Percentiles rank a stretch among this genome's conserved stretches.
phyloP scores from a whole-genome alignment of 805 yeast species.

The Myxozyma nipponensis region DNA sequence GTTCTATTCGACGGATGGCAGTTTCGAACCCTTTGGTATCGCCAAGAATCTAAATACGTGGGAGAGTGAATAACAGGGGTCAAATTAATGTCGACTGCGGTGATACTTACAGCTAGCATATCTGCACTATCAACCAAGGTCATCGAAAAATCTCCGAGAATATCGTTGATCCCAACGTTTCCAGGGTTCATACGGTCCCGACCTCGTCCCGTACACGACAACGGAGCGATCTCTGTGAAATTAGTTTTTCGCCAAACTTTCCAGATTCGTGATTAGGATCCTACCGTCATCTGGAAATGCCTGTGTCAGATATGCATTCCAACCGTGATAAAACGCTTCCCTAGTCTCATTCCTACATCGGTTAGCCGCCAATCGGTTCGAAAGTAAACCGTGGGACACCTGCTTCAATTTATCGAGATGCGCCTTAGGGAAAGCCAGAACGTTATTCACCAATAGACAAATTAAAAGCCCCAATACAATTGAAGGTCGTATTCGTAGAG shows the following conservation, averaged over 20 bases:
- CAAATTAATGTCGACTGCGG: no score
- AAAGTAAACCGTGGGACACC: neutral
- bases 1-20: constrained; percentile 43
- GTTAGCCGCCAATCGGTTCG: neutral
- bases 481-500: no score
- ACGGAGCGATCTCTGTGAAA: constrained; percentile 56
- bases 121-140: constrained; percentile 79
- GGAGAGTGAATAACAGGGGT: no score
- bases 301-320: constrained; percentile 59
- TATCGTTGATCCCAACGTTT: constrained; percentile 70
- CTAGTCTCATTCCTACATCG: constrained; percentile 26
- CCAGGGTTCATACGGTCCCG: constrained; percentile 53
- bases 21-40: constrained; percentile 54
- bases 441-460: no score
- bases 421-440: constrained; percentile 15
- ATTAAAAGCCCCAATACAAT: no score
- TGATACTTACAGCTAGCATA: constrained; percentile 55
- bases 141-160: constrained; percentile 74
- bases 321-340: constrained; percentile 65
- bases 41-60: constrained; percentile 42
- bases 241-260: neutral
- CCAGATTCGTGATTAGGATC: neutral
- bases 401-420: constrained; percentile 20
- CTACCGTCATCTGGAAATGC: constrained; percentile 76
- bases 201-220: constrained; percentile 64